Evolutionary conservation across 1,284 basidiomycete genomes (phyloP).

Genomic region (Agaricales sp.): DNA sequence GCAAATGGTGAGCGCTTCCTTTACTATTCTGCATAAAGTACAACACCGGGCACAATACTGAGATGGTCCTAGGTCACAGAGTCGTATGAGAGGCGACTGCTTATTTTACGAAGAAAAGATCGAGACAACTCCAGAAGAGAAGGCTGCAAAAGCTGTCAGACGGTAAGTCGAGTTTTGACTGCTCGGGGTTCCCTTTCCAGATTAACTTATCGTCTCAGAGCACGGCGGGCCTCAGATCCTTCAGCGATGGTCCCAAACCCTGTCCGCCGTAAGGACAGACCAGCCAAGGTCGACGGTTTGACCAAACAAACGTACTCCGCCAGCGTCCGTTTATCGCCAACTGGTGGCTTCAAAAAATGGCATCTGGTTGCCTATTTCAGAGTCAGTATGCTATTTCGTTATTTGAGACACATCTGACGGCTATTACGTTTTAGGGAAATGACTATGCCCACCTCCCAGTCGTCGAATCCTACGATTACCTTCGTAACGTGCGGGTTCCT

Average conservation of each 20-base stretch:
- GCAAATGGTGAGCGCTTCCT: slow-evolving; percentile 43
- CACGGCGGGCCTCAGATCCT: slow-evolving; percentile 51
- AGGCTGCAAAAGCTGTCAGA: slow-evolving; percentile 61
- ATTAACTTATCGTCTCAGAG: slow-evolving; percentile 26
- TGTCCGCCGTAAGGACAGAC: slow-evolving; percentile 57
- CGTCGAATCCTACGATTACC: slow-evolving; percentile 59
- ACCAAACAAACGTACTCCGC: slow-evolving; percentile 77
- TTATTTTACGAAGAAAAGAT: slow-evolving; percentile 74
- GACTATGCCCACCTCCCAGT: slow-evolving; percentile 58
- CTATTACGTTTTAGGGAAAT: slow-evolving; percentile 34
- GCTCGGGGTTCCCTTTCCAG: background rate
- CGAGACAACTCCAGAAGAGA: slow-evolving; percentile 64
- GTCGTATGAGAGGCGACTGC: slow-evolving; percentile 72
- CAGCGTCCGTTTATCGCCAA: slow-evolving; percentile 37
- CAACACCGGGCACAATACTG: slow-evolving; percentile 4
- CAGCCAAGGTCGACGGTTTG: slow-evolving; percentile 62
- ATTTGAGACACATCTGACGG: slow-evolving; percentile 8
- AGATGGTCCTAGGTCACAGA: slow-evolving; percentile 63
- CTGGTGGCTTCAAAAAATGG: slow-evolving; percentile 50
- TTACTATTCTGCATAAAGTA: background rate
- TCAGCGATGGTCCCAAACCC: slow-evolving; percentile 42
- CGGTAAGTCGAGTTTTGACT: slow-evolving; percentile 28
- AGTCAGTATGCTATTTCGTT: slow-evolving; percentile 26
- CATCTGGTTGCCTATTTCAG: slow-evolving; percentile 73
- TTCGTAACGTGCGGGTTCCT: slow-evolving; percentile 50